These are phyloP conservation scores for Leccinum broughii DNA, from an alignment of 768 basidiomycete genomes.

Conservation along the genomic window DNA sequence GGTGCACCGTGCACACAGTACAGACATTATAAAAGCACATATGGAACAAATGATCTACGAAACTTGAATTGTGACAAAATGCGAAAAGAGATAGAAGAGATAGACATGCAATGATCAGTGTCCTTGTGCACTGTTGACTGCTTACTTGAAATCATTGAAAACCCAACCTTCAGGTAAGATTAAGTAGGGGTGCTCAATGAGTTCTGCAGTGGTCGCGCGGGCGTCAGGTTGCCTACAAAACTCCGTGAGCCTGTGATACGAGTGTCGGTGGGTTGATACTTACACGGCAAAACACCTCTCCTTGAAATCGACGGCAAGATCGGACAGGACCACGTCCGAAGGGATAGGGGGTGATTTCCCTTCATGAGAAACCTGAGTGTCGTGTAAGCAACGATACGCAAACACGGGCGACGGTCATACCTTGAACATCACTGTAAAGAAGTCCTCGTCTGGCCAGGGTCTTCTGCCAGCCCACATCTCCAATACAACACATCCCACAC, in stretches of 20 bases:
- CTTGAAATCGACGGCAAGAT: conserved; percentile 83
- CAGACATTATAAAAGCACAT: conserved; percentile 37
- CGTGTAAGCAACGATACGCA: not conserved
- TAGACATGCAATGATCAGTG: conserved; percentile 17
- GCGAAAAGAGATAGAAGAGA: conserved; percentile 29
- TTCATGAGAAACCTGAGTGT: conserved; percentile 73
- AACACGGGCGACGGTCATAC: conserved; percentile 40
- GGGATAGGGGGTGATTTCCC: conserved; percentile 89
- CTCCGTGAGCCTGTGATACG: conserved; percentile 1
- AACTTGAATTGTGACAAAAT: conserved; percentile 25
- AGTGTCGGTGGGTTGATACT: conserved; percentile 26
- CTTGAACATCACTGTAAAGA: conserved; percentile 92
- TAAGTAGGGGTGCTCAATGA: conserved; percentile 80
- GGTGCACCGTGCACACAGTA: conserved; percentile 24
- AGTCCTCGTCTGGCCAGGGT: conserved; percentile 91
- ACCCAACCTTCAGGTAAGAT: conserved; percentile 69
- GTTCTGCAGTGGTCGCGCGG: conserved; percentile 76
- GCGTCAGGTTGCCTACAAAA: conserved; percentile 72
- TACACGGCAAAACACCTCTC: conserved; percentile 88
- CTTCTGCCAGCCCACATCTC: conserved; percentile 99
- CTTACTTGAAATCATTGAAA: conserved; percentile 56
- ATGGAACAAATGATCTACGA: conserved; percentile 28
- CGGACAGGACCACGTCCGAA: conserved; percentile 71
- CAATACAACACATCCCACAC: conserved; percentile 95
- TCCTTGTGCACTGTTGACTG: conserved; percentile 17